These are phyloP conservation scores for Pseudocohnilembus persalinus DNA, from an alignment of 169 alveolate genomes.

Conservation along the genomic window DNA sequence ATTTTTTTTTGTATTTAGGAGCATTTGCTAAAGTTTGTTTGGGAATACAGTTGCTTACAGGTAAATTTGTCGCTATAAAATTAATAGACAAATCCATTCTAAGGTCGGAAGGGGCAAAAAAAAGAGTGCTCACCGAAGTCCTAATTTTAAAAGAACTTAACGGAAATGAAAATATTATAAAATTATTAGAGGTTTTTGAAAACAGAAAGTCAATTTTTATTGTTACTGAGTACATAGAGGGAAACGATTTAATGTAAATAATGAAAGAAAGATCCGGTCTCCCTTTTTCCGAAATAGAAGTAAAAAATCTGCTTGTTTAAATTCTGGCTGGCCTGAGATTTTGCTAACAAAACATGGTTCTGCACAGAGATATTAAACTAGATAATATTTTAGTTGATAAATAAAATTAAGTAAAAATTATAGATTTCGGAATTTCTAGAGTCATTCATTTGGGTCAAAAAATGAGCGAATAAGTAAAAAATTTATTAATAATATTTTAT, in stretches of 20 bases:
- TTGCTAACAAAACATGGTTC: slow-evolving; percentile 53
- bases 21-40: slow-evolving; percentile 82
- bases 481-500: no score
- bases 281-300: slow-evolving; percentile 40
- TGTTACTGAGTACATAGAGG: slow-evolving; percentile 78
- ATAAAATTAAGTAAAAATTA: slow-evolving; percentile 49
- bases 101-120: slow-evolving; percentile 65
- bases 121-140: slow-evolving; percentile 70
- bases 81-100: slow-evolving; percentile 65
- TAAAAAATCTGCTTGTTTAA: slow-evolving; percentile 40
- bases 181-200: slow-evolving; percentile 77
- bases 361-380: slow-evolving; percentile 73
- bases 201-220: slow-evolving; percentile 66
- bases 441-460: slow-evolving; percentile 49
- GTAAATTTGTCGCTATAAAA: slow-evolving; percentile 79
- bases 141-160: slow-evolving; percentile 64
- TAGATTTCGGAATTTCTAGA: slow-evolving; percentile 73
- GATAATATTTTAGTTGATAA: slow-evolving; percentile 65
- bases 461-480: slow-evolving; percentile 46
- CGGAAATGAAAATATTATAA: slow-evolving; percentile 56
- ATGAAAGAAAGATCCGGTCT: slow-evolving; percentile 56
- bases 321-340: slow-evolving; percentile 51
- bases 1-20: slow-evolving; percentile 68
- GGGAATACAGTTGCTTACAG: slow-evolving; percentile 77
- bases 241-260: slow-evolving; percentile 75